A percentile compares a stretch with the other conserved stretches of the same genome.
phyloP scores from a whole-genome alignment of 2,329 filamentous ascomycete genomes.

The Fusarium guadeloupense region DNA sequence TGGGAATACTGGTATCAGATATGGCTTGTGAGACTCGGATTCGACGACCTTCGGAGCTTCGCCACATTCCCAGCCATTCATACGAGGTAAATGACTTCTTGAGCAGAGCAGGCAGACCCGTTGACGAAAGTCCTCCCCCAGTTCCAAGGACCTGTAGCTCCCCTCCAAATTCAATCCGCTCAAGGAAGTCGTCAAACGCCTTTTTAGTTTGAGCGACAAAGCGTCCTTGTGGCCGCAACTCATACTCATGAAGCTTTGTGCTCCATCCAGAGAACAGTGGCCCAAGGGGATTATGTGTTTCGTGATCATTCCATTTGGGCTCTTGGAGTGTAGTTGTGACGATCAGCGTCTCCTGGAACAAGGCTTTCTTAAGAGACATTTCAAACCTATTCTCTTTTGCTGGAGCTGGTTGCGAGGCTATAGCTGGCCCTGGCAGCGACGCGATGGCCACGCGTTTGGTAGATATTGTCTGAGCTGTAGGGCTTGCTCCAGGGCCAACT shows the following conservation, averaged over 20 bases:
- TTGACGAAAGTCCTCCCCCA: background rate
- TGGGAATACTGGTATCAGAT: background rate
- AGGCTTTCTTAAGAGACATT: slow-evolving; percentile 1
- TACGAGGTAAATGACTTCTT: slow-evolving; percentile 2
- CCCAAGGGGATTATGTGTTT: no score
- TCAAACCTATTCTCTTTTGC: background rate
- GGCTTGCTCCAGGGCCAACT: background rate
- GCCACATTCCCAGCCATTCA: slow-evolving; percentile 12
- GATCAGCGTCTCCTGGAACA: background rate
- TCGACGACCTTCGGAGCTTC: slow-evolving; percentile 1
- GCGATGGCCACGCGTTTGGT: background rate
- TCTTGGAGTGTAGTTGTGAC: background rate
- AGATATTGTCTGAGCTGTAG: no score
- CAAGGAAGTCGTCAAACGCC: background rate
- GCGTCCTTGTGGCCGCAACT: background rate
- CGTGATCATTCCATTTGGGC: background rate
- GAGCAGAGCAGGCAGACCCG: background rate
- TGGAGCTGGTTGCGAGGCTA: background rate
- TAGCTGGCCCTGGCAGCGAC: background rate
- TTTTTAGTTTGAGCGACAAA: slow-evolving; percentile 6
- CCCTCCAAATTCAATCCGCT: background rate
- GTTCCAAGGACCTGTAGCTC: background rate
- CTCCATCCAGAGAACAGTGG: slow-evolving; percentile 1
- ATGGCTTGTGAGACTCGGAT: background rate
- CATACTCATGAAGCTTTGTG: background rate